These are phyloP conservation scores for Naganishia liquefaciens DNA, from an alignment of 1,284 basidiomycete species.

Conservation along the genomic window DNA sequence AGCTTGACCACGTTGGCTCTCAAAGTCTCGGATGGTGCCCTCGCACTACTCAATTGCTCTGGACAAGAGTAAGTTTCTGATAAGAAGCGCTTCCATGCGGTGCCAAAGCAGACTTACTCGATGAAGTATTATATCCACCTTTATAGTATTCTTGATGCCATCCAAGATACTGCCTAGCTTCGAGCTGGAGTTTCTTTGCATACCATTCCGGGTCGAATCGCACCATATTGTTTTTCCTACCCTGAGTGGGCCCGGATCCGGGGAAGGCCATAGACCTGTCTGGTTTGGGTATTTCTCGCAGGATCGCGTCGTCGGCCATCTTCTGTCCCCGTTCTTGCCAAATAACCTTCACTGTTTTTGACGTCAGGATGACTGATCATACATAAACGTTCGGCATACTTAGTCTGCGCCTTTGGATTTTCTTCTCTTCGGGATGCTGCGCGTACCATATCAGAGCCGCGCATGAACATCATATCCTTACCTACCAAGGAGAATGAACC, in stretches of 20 bases:
- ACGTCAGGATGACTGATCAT: too few species aligned
- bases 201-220: slow-evolving; percentile 2
- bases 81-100: background rate
- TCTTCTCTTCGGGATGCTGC: slow-evolving; percentile 25
- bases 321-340: slow-evolving; percentile 29
- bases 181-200: slow-evolving; percentile 19
- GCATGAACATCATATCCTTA: background rate
- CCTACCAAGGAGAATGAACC: slow-evolving; percentile 25
- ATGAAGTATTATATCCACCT: slow-evolving; percentile 19
- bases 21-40: background rate
- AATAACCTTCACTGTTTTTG: slow-evolving; percentile 29
- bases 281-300: slow-evolving; percentile 8
- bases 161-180: slow-evolving; percentile 25
- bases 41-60: background rate
- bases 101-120: background rate
- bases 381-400: too few species aligned
- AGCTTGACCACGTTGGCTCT: slow-evolving; percentile 3
- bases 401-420: slow-evolving; percentile 15
- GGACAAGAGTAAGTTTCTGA: background rate
- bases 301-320: slow-evolving; percentile 29
- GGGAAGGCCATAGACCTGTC: background rate
- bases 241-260: slow-evolving; percentile 10
- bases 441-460: background rate
- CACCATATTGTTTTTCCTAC: background rate
- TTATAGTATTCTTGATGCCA: slow-evolving; percentile 28